Evolutionary conservation across 495 filamentous ascomycete species (phyloP).

Genomic region (Podospora sp.): DNA sequence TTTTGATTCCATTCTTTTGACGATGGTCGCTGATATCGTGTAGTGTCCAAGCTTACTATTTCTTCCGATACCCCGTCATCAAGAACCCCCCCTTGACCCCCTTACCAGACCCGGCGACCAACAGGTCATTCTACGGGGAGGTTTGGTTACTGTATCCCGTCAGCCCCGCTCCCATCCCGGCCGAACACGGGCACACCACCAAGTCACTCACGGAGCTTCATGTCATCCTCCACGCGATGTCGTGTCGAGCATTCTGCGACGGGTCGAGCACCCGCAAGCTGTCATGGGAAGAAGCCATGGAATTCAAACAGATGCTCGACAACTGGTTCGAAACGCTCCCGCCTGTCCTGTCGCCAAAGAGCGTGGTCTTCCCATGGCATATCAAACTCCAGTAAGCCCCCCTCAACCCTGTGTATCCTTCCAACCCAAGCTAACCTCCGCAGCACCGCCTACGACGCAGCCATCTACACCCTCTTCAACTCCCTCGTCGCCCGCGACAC

Average conservation of each 20-base stretch:
- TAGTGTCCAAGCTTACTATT: constrained; percentile 28
- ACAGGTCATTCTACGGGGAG: constrained; percentile 36
- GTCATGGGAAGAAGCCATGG: constrained; percentile 10
- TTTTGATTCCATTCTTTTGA: no score
- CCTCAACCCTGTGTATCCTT: not conserved
- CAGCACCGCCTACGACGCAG: constrained; percentile 7
- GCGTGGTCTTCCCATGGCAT: constrained; percentile 12
- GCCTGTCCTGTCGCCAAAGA: not conserved
- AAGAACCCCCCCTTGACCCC: constrained; percentile 29
- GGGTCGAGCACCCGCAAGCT: not conserved
- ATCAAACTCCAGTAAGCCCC: constrained; percentile 2
- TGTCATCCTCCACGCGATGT: constrained; percentile 21
- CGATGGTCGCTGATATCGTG: not conserved
- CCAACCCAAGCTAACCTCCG: not conserved
- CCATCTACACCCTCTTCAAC: constrained; percentile 14
- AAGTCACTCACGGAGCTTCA: constrained; percentile 32
- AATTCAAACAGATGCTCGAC: constrained; percentile 19
- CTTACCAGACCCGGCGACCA: constrained; percentile 29
- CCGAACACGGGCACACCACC: constrained; percentile 25
- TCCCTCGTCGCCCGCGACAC: not conserved
- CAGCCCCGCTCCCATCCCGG: constrained; percentile 21
- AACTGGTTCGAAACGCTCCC: constrained; percentile 3
- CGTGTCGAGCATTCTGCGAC: constrained; percentile 1
- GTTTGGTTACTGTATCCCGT: constrained; percentile 37
- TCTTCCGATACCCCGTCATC: constrained; percentile 26